Evolutionary conservation across 2,329 filamentous ascomycete species (phyloP), one percentile per base, ranked within the genome.

Genomic region (Graphilbum sp.): DNA sequence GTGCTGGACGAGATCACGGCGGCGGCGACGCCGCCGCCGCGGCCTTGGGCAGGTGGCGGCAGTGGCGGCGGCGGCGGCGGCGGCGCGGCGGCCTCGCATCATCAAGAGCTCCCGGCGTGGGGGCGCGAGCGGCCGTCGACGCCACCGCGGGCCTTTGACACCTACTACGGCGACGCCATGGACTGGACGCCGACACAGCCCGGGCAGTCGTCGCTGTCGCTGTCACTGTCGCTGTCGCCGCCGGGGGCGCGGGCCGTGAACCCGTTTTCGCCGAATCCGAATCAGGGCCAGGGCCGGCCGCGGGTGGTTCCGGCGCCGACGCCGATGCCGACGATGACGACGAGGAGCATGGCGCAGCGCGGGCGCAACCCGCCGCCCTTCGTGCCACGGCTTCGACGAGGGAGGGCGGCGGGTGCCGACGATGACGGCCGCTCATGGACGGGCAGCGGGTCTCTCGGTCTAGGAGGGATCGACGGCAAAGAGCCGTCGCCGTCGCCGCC

Each of bases 241-340:
- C n/a, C n/a, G n/a, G n/a, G n/a, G n/a, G n/a, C n/a, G n/a, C n/a
- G n/a, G n/a, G n/a, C n/a, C n/a, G n/a, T n/a, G n/a, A n/a, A n/a
- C n/a, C n/a, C n/a, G n/a, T 24, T 24, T 16, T 41, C 37, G 37
- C 47, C 55, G 42, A 57, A 59, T 31, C 54, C 52, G 38, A 47
- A 55, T 41, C 57, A 59, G 33, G 58, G 61, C 32, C 48, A 59
- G 8, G 36, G 52, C 56, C 0, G 59, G 62, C 32, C 45, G 57
- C 13, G 63, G 60, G 2, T 71, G 76, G 2, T 85, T 86, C 50
- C 78, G 74, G 64, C 79, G 74, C 56, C n/a, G n/a, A n/a, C n/a
- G n/a, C n/a, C n/a, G n/a, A 74, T 69, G 41, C 66, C 85, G 3
- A 81, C 81, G 4, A 65, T 75, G 1, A 76, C 78, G 2, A 80